Percentiles rank a stretch among this genome's conserved stretches.
phyloP scores from a whole-genome alignment of 2,329 filamentous ascomycete species.

The Raffaelea arxii region DNA sequence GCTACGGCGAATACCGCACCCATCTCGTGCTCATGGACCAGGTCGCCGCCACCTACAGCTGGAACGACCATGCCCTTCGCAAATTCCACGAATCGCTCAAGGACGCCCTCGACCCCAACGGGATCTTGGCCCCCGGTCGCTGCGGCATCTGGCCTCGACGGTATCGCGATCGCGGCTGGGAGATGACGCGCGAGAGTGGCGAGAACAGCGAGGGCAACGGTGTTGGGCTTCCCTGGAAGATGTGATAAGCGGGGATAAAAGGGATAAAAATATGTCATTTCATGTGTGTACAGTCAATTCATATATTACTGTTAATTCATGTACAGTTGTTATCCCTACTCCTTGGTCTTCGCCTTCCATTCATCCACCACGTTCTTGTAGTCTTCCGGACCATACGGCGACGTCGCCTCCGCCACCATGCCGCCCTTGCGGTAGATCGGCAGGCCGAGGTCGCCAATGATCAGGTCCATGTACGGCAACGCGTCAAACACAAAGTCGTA shows the following conservation, averaged over 20 bases:
- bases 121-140: conserved; percentile 21
- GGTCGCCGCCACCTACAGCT: conserved; percentile 31
- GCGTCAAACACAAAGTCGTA: conserved; percentile 70
- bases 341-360: conserved; percentile 23
- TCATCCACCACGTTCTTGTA: conserved; percentile 45
- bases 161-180: conserved; percentile 24
- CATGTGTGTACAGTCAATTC: too few species aligned
- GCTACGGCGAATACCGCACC: conserved; percentile 34
- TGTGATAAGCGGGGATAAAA: too few species aligned
- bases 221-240: conserved; percentile 9
- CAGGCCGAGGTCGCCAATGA: conserved; percentile 57
- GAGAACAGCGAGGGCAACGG: conserved; percentile 21
- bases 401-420: conserved; percentile 38
- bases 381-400: conserved; percentile 50
- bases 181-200: conserved; percentile 23
- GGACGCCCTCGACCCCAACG: conserved; percentile 29
- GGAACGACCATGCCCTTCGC: conserved; percentile 29
- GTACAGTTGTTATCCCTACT: too few species aligned
- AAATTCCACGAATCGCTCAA: conserved; percentile 31
- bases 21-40: conserved; percentile 35
- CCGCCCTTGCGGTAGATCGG: conserved; percentile 44
- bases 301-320: too few species aligned
- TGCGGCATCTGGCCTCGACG: conserved; percentile 22
- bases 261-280: too few species aligned
- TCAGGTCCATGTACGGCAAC: conserved; percentile 61